Conservation (phyloP, 345 rosid genomes). For the Cardamine occulta region DNA sequence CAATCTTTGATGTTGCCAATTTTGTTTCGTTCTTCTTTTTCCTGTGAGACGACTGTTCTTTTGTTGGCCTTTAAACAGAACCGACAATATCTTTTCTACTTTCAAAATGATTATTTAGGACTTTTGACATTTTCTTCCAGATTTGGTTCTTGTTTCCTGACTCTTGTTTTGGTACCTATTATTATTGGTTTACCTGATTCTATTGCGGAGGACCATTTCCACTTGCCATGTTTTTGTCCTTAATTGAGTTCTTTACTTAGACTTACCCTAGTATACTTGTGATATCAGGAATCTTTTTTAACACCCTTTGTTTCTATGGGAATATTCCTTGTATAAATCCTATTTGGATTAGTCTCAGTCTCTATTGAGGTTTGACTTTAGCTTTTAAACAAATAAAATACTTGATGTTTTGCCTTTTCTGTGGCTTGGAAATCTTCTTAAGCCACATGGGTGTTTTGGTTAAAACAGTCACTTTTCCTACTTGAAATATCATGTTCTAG, state of each 20-base stretch:
- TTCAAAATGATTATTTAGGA: conserved; percentile 27
- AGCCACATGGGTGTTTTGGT: conserved; percentile 37
- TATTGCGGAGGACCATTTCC: conserved; percentile 37
- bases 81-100: conserved; percentile 36
- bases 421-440: conserved; percentile 38
- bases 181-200: conserved; percentile 24
- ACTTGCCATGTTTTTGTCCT: conserved; percentile 39
- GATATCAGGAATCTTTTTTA: conserved; percentile 37
- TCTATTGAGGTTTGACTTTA: conserved; percentile 43
- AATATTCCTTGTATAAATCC: conserved; percentile 41
- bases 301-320: conserved; percentile 28
- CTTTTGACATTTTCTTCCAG: conserved; percentile 40
- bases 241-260: conserved; percentile 5
- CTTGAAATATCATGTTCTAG: conserved; percentile 28
- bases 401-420: conserved; percentile 35
- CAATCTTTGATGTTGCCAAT: not conserved
- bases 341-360: conserved; percentile 43
- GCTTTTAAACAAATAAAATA: conserved; percentile 2
- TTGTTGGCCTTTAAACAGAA: conserved; percentile 20
- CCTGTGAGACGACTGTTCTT: conserved; percentile 21
- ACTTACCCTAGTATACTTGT: conserved; percentile 29
- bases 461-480: conserved; percentile 31
- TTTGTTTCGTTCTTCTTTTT: not conserved
- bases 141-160: conserved; percentile 38
- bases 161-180: conserved; percentile 25